Evolutionary conservation across 805 yeast genomes (phyloP), one percentile per base, ranked within the genome.

Genomic region (Hanseniaspora clermontiae): DNA sequence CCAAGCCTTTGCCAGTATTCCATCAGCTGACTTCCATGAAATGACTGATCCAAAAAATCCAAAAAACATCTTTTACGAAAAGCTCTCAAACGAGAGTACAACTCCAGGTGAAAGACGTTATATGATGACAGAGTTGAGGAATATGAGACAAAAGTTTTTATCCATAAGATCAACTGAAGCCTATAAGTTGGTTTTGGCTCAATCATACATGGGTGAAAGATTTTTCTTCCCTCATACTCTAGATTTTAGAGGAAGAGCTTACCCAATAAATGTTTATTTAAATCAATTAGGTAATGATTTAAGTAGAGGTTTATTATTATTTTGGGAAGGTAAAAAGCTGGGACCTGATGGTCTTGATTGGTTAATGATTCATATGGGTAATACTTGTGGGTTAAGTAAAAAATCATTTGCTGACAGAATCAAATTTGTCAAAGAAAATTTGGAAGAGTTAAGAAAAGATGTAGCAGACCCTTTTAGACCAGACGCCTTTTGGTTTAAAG

Each of bases 141-240:
- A 81, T 60, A 82, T 79, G 45, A 82, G 81, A 59, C 79, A 85
- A 11, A 74, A 83, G 24, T 74, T 77, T 60, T 81, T 93, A 68
- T 90, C 97, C 0, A 85, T 83, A 66, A 80, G 98, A 68, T 93
- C 98, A 72, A 97, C 90, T 69, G 76, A 87, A 60, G 91, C 93
- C 67, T 93, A 93, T 68, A 93, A 88, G 67, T 71, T 93, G 53
- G 98, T 93, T 68, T 88, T 93, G 65, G 97, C 98, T 0, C 77
- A 97, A 61, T 96, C 96, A 0, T 88, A 84, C 69, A 70, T 84
- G 29, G 95, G 95, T 27, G 93, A 85, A 66, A 76, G 77, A 62
- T 77, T 85, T 62, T 84, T 77, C 65, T 85, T 85, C 72, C 93
- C 95, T 9, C 91, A 86, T 65, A 84, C 84, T 60, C 70, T 85